These are phyloP conservation scores for Tricladium varicosporioides DNA, from an alignment of 2,329 filamentous ascomycete species.

Conservation along the genomic window DNA sequence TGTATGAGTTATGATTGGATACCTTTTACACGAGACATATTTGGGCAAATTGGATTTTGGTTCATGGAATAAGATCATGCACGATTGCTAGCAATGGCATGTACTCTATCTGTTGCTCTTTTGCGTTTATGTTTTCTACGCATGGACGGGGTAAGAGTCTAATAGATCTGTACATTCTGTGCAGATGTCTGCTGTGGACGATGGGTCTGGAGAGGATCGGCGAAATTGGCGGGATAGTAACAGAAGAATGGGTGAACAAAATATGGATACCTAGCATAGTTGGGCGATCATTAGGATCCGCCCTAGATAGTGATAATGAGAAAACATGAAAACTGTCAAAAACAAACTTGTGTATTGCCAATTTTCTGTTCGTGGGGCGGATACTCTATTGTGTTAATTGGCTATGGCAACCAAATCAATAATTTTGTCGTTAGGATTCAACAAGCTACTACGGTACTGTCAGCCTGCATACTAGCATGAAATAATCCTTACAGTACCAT, in stretches of 20 bases:
- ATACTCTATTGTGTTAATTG: too few species aligned
- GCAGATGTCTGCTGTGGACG: conserved; percentile 13
- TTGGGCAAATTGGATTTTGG: conserved; percentile 12
- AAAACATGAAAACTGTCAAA: not conserved
- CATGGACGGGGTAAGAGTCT: conserved; percentile 21
- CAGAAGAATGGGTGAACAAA: conserved; percentile 3
- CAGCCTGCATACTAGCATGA: too few species aligned
- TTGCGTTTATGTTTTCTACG: conserved; percentile 21
- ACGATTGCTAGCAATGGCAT: conserved; percentile 30
- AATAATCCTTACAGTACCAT: too few species aligned
- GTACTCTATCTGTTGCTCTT: conserved; percentile 20
- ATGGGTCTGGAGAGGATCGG: not conserved
- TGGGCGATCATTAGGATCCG: not conserved
- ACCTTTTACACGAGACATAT: conserved; percentile 18
- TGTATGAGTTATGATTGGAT: conserved; percentile 32
- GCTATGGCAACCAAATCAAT: too few species aligned
- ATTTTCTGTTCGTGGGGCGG: too few species aligned
- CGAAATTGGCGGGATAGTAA: not conserved
- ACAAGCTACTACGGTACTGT: too few species aligned
- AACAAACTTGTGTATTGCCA: conserved; percentile 2
- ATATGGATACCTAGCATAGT: not conserved
- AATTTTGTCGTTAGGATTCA: too few species aligned
- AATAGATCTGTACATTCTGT: conserved; percentile 21
- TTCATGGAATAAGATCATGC: conserved; percentile 22
- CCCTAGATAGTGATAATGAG: conserved; percentile 10